A percentile compares a stretch with the other conserved stretches of the same genome.
Conservation (phyloP, 2,329 filamentous ascomycete genomes). For the Scedosporium dehoogii region DNA sequence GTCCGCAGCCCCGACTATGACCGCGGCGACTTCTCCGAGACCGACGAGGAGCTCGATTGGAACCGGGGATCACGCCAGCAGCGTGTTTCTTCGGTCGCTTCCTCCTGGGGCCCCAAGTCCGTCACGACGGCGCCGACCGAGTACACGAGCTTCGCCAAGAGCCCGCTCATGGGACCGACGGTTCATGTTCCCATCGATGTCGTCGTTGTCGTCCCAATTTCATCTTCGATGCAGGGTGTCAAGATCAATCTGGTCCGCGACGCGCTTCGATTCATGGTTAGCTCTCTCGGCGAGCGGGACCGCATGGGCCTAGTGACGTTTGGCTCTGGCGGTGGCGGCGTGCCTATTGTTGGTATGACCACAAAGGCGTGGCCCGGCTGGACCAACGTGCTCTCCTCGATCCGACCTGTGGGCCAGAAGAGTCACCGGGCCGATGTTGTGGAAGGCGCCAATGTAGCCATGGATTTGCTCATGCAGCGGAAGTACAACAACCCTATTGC, state of each 20-base stretch:
- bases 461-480: slow-evolving; percentile 97
- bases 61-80: slow-evolving; percentile 43
- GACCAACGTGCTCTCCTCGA: slow-evolving; percentile 74
- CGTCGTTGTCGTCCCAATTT: slow-evolving; percentile 93
- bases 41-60: slow-evolving; percentile 76
- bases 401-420: slow-evolving; percentile 92
- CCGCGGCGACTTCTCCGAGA: slow-evolving; percentile 64
- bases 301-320: slow-evolving; percentile 97
- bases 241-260: slow-evolving; percentile 94
- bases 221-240: slow-evolving; percentile 97
- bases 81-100: slow-evolving; percentile 72
- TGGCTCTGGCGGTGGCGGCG: slow-evolving; percentile 84
- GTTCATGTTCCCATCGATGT: slow-evolving; percentile 89
- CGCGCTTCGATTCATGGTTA: slow-evolving; percentile 83
- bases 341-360: slow-evolving; percentile 96
- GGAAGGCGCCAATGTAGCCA: slow-evolving; percentile 93
- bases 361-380: slow-evolving; percentile 90
- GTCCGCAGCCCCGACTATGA: slow-evolving; percentile 69
- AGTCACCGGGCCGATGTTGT: slow-evolving; percentile 93
- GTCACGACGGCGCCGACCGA: slow-evolving; percentile 84
- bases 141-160: slow-evolving; percentile 65
- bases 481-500: slow-evolving; percentile 93
- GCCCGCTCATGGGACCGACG: slow-evolving; percentile 34
- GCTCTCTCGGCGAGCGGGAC: slow-evolving; percentile 81
- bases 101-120: slow-evolving; percentile 73